Conservation (phyloP, 1,139 yeast species). For the Lodderomyces parapsilosis region DNA sequence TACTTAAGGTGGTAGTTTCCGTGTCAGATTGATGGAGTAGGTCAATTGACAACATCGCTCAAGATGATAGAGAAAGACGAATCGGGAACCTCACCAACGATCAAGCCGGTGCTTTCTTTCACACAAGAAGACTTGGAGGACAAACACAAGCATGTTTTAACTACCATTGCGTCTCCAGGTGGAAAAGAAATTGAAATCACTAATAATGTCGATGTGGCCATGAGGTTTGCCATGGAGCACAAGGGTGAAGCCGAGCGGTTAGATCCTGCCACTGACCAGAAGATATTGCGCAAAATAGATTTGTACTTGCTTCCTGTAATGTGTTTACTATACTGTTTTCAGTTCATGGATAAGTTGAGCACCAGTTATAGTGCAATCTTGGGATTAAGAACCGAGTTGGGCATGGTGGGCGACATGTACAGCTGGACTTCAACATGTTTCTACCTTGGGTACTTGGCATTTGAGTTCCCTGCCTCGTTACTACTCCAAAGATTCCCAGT, state of each 20-base stretch:
- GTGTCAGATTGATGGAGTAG: no score
- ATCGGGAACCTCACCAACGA: not conserved
- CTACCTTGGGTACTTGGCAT: slow-evolving; percentile 41
- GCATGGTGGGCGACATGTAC: slow-evolving; percentile 51
- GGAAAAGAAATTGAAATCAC: slow-evolving; percentile 30
- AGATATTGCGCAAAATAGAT: slow-evolving; percentile 48
- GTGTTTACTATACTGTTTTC: slow-evolving; percentile 56
- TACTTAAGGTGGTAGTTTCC: no score
- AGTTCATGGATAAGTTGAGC: slow-evolving; percentile 65
- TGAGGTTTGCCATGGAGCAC: slow-evolving; percentile 24
- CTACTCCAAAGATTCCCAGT: slow-evolving; percentile 38
- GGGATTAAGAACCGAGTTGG: slow-evolving; percentile 49
- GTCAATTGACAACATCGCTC: not conserved
- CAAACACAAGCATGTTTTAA: slow-evolving; percentile 18
- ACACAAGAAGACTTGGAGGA: slow-evolving; percentile 8
- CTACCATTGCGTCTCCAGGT: slow-evolving; percentile 25
- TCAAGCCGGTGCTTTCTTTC: slow-evolving; percentile 9
- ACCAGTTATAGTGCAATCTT: slow-evolving; percentile 59
- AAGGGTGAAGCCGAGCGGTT: slow-evolving; percentile 17
- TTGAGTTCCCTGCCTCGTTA: slow-evolving; percentile 45
- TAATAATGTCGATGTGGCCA: slow-evolving; percentile 35
- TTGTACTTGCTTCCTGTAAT: slow-evolving; percentile 52
- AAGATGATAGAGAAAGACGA: not conserved
- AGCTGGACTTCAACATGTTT: slow-evolving; percentile 61
- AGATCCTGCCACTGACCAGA: slow-evolving; percentile 17